Base-by-base conservation (phyloP, 371 early-diverging fungal species). In the Syncephalastrum racemosum region DNA sequence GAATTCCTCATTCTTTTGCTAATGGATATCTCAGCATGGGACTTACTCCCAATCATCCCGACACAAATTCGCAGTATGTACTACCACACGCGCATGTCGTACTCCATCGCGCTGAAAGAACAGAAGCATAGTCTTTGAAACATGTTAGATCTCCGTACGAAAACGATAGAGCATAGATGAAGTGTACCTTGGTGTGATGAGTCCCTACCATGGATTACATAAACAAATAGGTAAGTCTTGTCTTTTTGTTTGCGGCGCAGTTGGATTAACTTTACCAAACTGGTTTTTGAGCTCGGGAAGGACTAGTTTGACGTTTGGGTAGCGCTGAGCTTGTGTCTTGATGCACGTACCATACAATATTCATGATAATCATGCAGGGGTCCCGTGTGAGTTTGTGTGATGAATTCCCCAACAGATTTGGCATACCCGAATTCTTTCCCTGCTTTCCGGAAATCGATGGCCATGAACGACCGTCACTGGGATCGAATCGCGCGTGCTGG, bases 11-110 rank as follows among this genome's bases (percentile, higher is more conserved):
- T 0, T 7, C 22, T 54, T 43, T 23, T 5, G 39, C 22, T 40
- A 6, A 16, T 8, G 41, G 36, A 23, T 18, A 18, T n/a, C 22
- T 31, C 10, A 13, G 2, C 19, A 13, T 15, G 6, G 4, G 40
- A 59, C 57, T 59, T 77, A 83, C 81, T 79, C 74, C 88, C 86
- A 88, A 63, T 88, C 88, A 16, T 58, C 64, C 14, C 64, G 60
- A 49, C 85, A 79, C 57, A 84, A 59, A 49, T 88, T 88, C 18
- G 88, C 88, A 0, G 88, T 88, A 25, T 80, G 79, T 4, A 88
- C 69, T n/a, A 81, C 70, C 14, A 88, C 43, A 13, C 71, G 71
- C 55, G 75, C 65, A 0, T 71, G 70, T 24, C 53, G 20, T 22
- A 46, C 24, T 1, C 47, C 56, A 12, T 66, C 63, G 39, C 79